Evolutionary conservation across 1,139 yeast species (phyloP).

Genomic region (Pichia sp.): DNA sequence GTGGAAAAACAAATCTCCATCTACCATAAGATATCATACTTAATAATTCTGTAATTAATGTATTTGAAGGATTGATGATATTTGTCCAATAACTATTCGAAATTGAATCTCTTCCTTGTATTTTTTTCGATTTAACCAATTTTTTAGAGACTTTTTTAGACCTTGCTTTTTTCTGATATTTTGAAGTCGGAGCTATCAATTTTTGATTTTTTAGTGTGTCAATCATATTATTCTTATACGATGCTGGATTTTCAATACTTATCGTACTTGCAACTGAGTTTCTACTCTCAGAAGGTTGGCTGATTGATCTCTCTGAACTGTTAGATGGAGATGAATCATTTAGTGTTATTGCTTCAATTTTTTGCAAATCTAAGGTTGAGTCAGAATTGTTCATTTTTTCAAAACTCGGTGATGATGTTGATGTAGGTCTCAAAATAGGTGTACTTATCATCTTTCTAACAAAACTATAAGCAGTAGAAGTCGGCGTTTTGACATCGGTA

Average conservation of each 20-base stretch:
- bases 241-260: neutral
- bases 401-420: constrained; percentile 13
- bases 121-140: neutral
- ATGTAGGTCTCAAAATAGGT: constrained; percentile 19
- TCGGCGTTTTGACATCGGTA: constrained; percentile 16
- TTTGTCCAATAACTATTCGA: constrained; percentile 52
- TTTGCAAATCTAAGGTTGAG: neutral
- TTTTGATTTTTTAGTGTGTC: neutral
- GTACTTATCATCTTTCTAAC: constrained; percentile 29
- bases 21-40: constrained; percentile 49
- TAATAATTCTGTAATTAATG: constrained; percentile 37
- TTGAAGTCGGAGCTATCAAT: neutral
- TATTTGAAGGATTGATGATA: constrained; percentile 62
- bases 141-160: neutral
- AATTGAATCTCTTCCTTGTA: constrained; percentile 2
- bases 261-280: constrained; percentile 1
- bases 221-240: too few relatives aligned
- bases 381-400: too few relatives aligned
- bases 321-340: neutral
- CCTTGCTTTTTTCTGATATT: neutral
- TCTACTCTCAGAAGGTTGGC: neutral
- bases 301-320: neutral
- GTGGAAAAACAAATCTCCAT: constrained; percentile 88
- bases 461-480: constrained; percentile 25
- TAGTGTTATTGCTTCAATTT: constrained; percentile 6